phyloP scores from a whole-genome alignment of 148 eudicot species.

The Fagopyrum homotropicum region DNA sequence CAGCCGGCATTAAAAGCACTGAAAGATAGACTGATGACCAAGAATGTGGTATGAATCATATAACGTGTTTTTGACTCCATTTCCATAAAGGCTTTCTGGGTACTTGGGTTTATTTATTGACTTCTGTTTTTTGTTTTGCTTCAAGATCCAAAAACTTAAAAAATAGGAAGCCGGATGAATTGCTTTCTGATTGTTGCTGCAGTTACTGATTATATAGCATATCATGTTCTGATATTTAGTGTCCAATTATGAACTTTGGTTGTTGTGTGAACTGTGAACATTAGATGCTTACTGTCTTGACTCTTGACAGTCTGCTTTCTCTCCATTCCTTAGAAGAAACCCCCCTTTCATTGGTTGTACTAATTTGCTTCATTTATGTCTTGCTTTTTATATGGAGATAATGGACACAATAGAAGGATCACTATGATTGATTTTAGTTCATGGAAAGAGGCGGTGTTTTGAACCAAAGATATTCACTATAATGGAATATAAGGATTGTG shows the following conservation, averaged over 20 bases:
- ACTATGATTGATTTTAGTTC: neutral
- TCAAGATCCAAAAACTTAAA: neutral
- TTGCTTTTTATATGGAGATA: neutral
- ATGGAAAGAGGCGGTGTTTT: neutral
- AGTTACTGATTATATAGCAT: neutral
- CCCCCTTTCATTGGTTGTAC: neutral
- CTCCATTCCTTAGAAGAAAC: neutral
- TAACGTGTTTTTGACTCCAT: neutral
- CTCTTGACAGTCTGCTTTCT: neutral
- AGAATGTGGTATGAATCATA: constrained; percentile 72
- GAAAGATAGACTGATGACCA: constrained; percentile 95
- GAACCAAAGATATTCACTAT: neutral
- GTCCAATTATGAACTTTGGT: neutral
- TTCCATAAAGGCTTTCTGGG: neutral
- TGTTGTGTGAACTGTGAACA: neutral
- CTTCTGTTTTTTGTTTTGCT: neutral
- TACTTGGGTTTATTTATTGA: neutral
- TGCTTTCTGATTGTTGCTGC: neutral
- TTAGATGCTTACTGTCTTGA: neutral
- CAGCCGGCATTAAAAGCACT: constrained; percentile 91
- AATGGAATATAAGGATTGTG: neutral
- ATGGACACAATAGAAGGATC: neutral
- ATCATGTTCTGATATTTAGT: neutral
- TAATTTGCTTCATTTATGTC: neutral
- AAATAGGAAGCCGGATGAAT: neutral